Base-by-base conservation (phyloP, 169 alveolate species). In the Plasmodium yoelii region DNA sequence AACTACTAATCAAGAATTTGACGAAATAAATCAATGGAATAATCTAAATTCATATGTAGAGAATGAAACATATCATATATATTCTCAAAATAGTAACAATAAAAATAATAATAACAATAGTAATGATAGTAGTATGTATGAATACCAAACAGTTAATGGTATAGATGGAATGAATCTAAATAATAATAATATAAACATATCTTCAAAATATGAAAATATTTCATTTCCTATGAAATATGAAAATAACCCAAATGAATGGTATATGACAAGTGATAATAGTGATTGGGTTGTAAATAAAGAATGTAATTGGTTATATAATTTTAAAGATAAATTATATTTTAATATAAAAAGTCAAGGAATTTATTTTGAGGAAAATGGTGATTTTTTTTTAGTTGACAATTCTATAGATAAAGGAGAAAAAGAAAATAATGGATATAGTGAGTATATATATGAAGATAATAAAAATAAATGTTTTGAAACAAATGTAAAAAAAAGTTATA, bases 251-350 rank as follows among this genome's bases (percentile, higher is more conserved):
- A 51, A 61, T 15, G 87, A 82, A 53, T 68, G 87, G 69, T 84
- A 64, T 63, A 70, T 49, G 13, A 87, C 91, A 1, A 87, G 65
- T 34, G 87, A 69, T n/a, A 87, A 87, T 22, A 88, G 88, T 18
- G 92, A 73, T 57, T 94, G 96, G 96, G 67, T 57, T 26, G 87
- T 74, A 12, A 93, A 94, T 59, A 93, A 94, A 47, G 53, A 69
- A n/a, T 77, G 75, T 28, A 73, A 94, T 24, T 94, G 96, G 96
- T 63, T 94, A 75, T 92, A 94, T 56, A 92, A 92, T 61, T 6
- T 75, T 55, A 70, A 90, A 15, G 96, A 94, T 13, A 70, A 71
- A 1, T 75, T 90, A 13, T 94, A 94, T 87, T 94, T 89, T 87
- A 93, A 94, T 44, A 70, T 94, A 6, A 87, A 63, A 13, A 80